Evolutionary conservation across 2,329 filamentous ascomycete genomes (phyloP).

Genomic region (Fusarium anthophilum): DNA sequence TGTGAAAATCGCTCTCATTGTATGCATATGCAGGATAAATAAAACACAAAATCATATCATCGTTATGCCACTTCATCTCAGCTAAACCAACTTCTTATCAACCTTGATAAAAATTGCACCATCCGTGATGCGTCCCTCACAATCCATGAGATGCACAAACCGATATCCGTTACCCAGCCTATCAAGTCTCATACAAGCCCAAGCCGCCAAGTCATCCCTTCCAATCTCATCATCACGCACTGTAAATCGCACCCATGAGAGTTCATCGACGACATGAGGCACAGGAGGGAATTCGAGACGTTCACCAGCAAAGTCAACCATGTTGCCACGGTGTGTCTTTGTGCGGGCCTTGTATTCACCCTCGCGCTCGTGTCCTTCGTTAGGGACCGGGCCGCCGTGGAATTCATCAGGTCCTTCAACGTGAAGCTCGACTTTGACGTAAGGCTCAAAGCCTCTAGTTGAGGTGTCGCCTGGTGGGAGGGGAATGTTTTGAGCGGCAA

Average conservation of each 20-base stretch:
- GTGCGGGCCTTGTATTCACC: conserved; percentile 68
- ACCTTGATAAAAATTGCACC: conserved; percentile 80
- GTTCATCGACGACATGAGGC: conserved; percentile 69
- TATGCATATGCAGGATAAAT: not conserved
- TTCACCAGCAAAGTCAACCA: conserved; percentile 71
- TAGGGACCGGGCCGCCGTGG: conserved; percentile 49
- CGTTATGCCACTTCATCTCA: conserved; percentile 5
- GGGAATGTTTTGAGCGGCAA: conserved; percentile 80
- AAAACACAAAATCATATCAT: not conserved
- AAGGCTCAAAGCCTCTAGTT: conserved; percentile 73
- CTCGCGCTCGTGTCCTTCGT: conserved; percentile 52
- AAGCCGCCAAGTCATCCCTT: conserved; percentile 81
- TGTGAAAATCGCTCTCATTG: not conserved
- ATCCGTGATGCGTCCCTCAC: conserved; percentile 69
- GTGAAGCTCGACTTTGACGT: conserved; percentile 86
- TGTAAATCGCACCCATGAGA: conserved; percentile 83
- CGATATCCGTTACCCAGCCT: conserved; percentile 79
- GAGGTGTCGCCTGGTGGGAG: conserved; percentile 65
- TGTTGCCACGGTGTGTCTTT: conserved; percentile 64
- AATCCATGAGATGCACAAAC: conserved; percentile 79
- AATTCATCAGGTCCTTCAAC: conserved; percentile 71
- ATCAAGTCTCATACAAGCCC: conserved; percentile 89
- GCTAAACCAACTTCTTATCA: conserved; percentile 62
- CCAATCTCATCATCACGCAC: conserved; percentile 87
- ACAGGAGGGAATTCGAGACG: conserved; percentile 65